Evolutionary conservation across 2,329 filamentous ascomycete genomes (phyloP), one percentile per base, ranked within the genome.

Genomic region (Clonostachys solani): DNA sequence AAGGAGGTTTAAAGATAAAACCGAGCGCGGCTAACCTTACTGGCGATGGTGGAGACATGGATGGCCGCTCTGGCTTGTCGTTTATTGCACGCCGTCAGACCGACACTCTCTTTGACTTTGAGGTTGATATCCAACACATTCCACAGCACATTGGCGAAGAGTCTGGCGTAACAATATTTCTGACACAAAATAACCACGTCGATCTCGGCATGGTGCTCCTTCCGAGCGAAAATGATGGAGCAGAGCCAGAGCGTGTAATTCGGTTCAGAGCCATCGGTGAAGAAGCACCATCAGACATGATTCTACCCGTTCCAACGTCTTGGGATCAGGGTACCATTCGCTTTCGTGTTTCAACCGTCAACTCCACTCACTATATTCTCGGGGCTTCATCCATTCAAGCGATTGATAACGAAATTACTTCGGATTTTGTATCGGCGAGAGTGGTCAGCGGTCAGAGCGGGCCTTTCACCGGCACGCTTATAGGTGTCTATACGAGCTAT

Each of bases 61-160:
- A 46, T 3, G 15, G 47, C 5, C 50, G 50, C n/a, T n/a, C n/a
- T 29, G 52, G 52, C 4, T 48, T 51, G 23, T 57, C 77, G 0
- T 79, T 83, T 42, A 64, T 84, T 16, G 74, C 72, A 1, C 67
- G 75, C 3, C 67, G 78, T 2, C 79, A 83, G 56, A 74, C 74
- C 6, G 71, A 82, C 50, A 76, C 77, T 0, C 60, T 79, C 1
- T 82, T 81, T 56, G 71, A 63, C 0, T 82, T 68, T 55, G 67
- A 61, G 40, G 67, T 76, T 4, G 65, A 75, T 47, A 44, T 81
- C 0, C 60, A 67, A 15, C 80, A 73, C 54, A 47, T 43, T 2
- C 34, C 53, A 12, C 57, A 57, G 0, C 50, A 52, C 0, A 42
- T 59, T 2, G 69, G 69, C 1, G 69, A 77, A 51, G 78, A 82